Conservation (phyloP, 176 grass and related monocot genomes). For the Bonia amplexicaulis region DNA sequence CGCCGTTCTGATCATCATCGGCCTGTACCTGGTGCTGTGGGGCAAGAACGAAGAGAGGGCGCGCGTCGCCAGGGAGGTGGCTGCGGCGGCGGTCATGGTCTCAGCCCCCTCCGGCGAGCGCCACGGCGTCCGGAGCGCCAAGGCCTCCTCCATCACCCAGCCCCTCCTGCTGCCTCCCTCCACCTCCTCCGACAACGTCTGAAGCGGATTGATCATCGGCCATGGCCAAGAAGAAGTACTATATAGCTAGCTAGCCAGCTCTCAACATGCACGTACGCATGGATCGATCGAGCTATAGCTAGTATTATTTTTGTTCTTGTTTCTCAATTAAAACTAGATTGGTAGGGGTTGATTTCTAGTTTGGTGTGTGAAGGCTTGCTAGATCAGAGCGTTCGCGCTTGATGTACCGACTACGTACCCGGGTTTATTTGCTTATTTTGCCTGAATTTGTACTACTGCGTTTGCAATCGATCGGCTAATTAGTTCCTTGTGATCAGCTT, state of each 20-base stretch:
- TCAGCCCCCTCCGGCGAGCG: neutral
- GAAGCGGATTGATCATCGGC: neutral
- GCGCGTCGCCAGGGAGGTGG: constrained; percentile 38
- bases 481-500: no score
- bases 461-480: neutral
- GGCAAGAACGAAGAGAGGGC: constrained; percentile 79
- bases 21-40: constrained; percentile 92
- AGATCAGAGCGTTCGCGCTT: neutral
- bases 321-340: neutral
- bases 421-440: neutral
- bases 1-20: constrained; percentile 71
- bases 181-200: constrained; percentile 55
- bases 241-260: no score
- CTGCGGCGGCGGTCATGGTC: neutral
- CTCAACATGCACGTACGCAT: no score
- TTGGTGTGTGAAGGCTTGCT: neutral
- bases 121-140: neutral
- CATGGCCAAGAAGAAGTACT: no score
- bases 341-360: no score
- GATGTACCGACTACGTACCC: neutral
- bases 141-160: constrained; percentile 51
- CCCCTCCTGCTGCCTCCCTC: constrained; percentile 77
- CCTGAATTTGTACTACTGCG: neutral
- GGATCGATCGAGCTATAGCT: no score
- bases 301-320: no score